A percentile compares a stretch with the other conserved stretches of the same genome.
phyloP scores from a whole-genome alignment of 768 basidiomycete species.

The Ramaria sp. region DNA sequence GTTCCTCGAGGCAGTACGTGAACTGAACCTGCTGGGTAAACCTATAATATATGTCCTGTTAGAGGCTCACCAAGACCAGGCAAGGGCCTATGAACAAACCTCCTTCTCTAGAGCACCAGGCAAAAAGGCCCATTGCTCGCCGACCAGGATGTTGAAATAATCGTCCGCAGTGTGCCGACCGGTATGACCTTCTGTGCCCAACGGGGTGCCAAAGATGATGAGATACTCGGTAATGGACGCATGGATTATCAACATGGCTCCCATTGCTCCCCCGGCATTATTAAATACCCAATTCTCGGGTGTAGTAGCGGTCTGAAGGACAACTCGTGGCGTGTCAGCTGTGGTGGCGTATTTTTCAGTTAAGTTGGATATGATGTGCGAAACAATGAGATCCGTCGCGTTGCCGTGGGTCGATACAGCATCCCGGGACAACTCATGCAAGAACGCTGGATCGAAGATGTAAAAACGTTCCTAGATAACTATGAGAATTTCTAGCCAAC shows the following conservation, averaged over 20 bases:
- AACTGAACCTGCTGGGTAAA: conserved; percentile 73
- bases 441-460: conserved; percentile 59
- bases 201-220: conserved; percentile 90
- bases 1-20: conserved; percentile 76
- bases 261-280: conserved; percentile 98
- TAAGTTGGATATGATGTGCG: conserved; percentile 75
- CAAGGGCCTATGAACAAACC: conserved; percentile 19
- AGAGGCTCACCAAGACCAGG: neutral
- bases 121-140: conserved; percentile 89
- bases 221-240: conserved; percentile 95
- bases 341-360: conserved; percentile 53
- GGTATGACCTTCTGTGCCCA: conserved; percentile 94
- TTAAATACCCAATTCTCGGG: conserved; percentile 69
- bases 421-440: conserved; percentile 65
- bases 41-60: conserved; percentile 13
- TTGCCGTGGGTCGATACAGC: conserved; percentile 59
- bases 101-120: conserved; percentile 81
- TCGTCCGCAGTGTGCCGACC: conserved; percentile 95
- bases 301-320: conserved; percentile 36
- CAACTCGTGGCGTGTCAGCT: conserved; percentile 38
- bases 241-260: conserved; percentile 96
- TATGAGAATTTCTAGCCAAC: neutral
- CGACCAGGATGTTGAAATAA: conserved; percentile 91
- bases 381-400: conserved; percentile 64
- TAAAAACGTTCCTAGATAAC: conserved; percentile 68